Percentiles rank a stretch among this genome's conserved stretches.
Conservation (phyloP, 495 filamentous ascomycete species). For the Podospora australis region DNA sequence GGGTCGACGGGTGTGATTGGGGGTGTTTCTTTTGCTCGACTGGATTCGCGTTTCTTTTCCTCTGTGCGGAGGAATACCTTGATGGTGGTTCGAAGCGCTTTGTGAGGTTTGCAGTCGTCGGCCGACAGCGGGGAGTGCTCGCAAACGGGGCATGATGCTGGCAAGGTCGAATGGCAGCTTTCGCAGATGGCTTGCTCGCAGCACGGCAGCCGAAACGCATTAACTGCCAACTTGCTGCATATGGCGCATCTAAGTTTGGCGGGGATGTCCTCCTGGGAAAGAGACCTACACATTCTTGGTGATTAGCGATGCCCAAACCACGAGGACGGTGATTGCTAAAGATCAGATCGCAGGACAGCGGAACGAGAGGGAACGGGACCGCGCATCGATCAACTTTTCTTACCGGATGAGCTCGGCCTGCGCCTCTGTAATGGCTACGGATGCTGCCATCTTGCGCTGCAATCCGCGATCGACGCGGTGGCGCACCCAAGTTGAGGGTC, state of each 20-base stretch:
- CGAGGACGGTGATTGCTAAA: too few species aligned
- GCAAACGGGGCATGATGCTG: slow-evolving; percentile 84
- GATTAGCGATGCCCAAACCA: neutral
- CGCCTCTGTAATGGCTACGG: slow-evolving; percentile 21
- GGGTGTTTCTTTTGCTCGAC: slow-evolving; percentile 47
- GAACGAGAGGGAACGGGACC: neutral
- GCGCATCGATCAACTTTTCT: neutral
- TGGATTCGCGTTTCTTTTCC: slow-evolving; percentile 70
- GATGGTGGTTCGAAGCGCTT: slow-evolving; percentile 78
- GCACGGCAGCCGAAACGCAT: slow-evolving; percentile 85
- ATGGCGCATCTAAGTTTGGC: slow-evolving; percentile 91
- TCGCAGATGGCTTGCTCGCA: slow-evolving; percentile 95
- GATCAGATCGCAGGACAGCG: too few species aligned
- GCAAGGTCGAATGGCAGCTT: slow-evolving; percentile 69
- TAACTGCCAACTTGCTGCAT: slow-evolving; percentile 84
- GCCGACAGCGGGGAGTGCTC: slow-evolving; percentile 78
- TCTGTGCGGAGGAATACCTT: slow-evolving; percentile 80
- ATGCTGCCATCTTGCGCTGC: slow-evolving; percentile 21
- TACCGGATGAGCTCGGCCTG: slow-evolving; percentile 36
- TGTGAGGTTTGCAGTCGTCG: slow-evolving; percentile 84
- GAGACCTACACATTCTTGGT: slow-evolving; percentile 46
- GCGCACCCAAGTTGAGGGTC: slow-evolving; percentile 6
- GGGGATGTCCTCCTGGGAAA: slow-evolving; percentile 80
- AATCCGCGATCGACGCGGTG: slow-evolving; percentile 6
- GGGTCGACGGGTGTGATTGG: slow-evolving; percentile 40